Evolutionary conservation across 345 rosid genomes (phyloP).

Genomic region (Chamaenerion angustifolium): DNA sequence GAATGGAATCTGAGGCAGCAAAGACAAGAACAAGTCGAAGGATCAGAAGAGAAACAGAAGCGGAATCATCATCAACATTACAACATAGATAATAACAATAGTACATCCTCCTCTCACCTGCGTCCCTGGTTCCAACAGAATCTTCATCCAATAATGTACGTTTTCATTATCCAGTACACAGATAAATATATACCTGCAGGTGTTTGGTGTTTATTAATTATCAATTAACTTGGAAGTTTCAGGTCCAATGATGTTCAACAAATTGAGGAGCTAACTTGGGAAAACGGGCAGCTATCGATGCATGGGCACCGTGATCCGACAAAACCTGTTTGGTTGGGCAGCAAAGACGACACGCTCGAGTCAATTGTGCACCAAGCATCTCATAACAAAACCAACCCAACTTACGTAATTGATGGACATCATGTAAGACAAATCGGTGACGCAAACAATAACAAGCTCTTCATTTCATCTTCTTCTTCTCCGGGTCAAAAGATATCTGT

Average conservation of each 20-base stretch:
- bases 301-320: slow-evolving; percentile 35
- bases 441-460: background rate
- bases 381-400: slow-evolving; percentile 1
- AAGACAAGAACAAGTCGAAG: slow-evolving; percentile 19
- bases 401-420: no score
- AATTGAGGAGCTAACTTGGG: slow-evolving; percentile 84
- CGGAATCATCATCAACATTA: background rate
- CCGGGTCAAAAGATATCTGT: no score
- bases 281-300: slow-evolving; percentile 64
- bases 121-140: slow-evolving; percentile 14
- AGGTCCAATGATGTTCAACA: slow-evolving; percentile 36
- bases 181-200: background rate
- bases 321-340: slow-evolving; percentile 12
- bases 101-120: slow-evolving; percentile 17
- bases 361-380: slow-evolving; percentile 87
- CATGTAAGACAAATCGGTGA: background rate
- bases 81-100: slow-evolving; percentile 7
- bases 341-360: slow-evolving; percentile 80
- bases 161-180: background rate
- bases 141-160: background rate
- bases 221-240: slow-evolving; percentile 4
- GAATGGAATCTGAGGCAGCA: slow-evolving; percentile 22
- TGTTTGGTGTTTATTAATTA: background rate
- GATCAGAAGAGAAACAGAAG: slow-evolving; percentile 3
- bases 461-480: no score